Base-by-base conservation (phyloP, 768 basidiomycete species). In the Auricularia sp. region DNA sequence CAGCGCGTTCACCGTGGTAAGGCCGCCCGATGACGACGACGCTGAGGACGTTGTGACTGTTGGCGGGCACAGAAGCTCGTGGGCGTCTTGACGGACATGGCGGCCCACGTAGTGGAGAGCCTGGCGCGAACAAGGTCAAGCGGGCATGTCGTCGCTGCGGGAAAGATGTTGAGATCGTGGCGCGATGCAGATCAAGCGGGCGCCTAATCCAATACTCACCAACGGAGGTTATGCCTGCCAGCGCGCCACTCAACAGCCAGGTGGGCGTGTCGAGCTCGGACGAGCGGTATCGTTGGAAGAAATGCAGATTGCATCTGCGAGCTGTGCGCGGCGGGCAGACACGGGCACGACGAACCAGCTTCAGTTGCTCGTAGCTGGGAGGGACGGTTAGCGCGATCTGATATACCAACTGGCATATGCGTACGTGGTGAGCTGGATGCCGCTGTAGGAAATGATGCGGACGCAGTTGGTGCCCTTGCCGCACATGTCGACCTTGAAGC, bases 171-270 rank as follows among this genome's bases (percentile, higher is more conserved):
- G 54, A 21, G 61, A 65, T 56, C 65, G 45, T 51, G 66, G 63
- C 18, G 61, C 67, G 16, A 64, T 65, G 35, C 39, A 63, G 59
- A 33, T 36, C 62, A 37, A 14, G 13, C 14, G 62, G 56, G 51
- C 51, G 63, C 47, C 39, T 37, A 34, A 37, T 21, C 21, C 24
- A 21, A 13, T 11, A 84, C 90, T 72, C 71, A 94, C 94, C 91
- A 67, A 99, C 96, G 66, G 93, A 94, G 8, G 91, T 90, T 67
- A 98, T 91, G 34, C 96, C 96, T 62, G 96, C 96, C 13, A 96
- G 77, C 21, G 93, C 94, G 67, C 96, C 96, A 63, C 91, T 87
- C 1, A 85, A 78, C 51, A 99, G 79, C 64, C 96, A 83, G 68
- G 89, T 88, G 1, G 90, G 90, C 54, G 95, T 98, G 76, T 97